Evolutionary conservation across 2,329 filamentous ascomycete genomes (phyloP).

Genomic region (Monilinia aucupariae): DNA sequence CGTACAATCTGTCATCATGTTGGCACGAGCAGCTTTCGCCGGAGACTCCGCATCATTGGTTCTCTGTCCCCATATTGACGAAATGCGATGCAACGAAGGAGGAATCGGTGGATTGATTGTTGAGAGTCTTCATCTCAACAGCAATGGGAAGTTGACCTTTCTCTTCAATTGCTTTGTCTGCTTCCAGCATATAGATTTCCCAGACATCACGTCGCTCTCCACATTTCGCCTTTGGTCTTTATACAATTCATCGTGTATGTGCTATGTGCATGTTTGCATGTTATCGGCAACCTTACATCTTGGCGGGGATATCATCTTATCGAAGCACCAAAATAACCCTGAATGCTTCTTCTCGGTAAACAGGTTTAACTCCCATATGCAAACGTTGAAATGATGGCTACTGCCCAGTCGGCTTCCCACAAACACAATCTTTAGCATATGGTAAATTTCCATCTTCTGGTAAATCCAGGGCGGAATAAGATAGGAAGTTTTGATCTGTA

Average conservation of each 20-base stretch:
- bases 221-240: background rate
- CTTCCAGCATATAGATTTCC: background rate
- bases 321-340: background rate
- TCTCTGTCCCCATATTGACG: background rate
- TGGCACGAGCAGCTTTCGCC: constrained; percentile 39
- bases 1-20: constrained; percentile 44
- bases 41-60: constrained; percentile 1
- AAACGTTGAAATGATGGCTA: no score
- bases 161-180: background rate
- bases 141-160: background rate
- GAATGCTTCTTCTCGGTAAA: no score
- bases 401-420: no score
- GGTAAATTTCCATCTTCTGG: no score
- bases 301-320: constrained; percentile 3
- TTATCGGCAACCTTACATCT: background rate
- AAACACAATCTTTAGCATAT: no score
- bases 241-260: constrained; percentile 1
- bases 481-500: no score
- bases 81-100: background rate
- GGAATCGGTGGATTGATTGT: background rate
- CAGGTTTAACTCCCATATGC: no score
- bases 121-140: background rate
- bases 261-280: background rate
- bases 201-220: background rate
- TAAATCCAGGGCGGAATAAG: no score